These are phyloP conservation scores for Leersia perrieri DNA, from an alignment of 176 grass and related monocot species.

Conservation along the genomic window DNA sequence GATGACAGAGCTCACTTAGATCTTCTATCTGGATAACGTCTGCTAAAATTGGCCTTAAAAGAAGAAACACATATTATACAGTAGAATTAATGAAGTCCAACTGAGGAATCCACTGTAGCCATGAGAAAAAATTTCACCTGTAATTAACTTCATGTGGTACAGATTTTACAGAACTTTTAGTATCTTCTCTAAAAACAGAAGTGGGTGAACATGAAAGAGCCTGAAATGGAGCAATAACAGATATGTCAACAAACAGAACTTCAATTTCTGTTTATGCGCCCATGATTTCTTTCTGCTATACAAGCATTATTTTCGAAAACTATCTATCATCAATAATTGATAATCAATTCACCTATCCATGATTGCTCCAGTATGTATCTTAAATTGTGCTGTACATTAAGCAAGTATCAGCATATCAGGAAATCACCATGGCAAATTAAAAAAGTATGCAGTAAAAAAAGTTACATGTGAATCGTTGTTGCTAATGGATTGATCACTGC, in stretches of 20 bases:
- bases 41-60: constrained; percentile 36
- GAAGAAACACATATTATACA: background rate
- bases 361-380: background rate
- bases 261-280: background rate
- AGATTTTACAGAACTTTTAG: background rate
- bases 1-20: constrained; percentile 34
- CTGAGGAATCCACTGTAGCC: background rate
- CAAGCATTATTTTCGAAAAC: background rate
- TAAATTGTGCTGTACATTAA: background rate
- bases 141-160: constrained; percentile 20
- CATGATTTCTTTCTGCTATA: background rate
- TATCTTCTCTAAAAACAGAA: constrained; percentile 10
- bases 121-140: constrained; percentile 25
- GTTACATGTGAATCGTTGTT: constrained; percentile 35
- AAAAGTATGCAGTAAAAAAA: constrained; percentile 10
- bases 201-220: background rate
- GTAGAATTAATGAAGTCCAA: background rate
- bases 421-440: background rate
- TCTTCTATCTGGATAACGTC: constrained; percentile 29
- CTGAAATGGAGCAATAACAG: constrained; percentile 7
- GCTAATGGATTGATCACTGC: constrained; percentile 15
- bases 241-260: background rate
- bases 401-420: background rate
- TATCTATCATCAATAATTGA: background rate
- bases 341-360: background rate